Evolutionary conservation across 768 basidiomycete genomes (phyloP).

Genomic region (Collybia mongolica): DNA sequence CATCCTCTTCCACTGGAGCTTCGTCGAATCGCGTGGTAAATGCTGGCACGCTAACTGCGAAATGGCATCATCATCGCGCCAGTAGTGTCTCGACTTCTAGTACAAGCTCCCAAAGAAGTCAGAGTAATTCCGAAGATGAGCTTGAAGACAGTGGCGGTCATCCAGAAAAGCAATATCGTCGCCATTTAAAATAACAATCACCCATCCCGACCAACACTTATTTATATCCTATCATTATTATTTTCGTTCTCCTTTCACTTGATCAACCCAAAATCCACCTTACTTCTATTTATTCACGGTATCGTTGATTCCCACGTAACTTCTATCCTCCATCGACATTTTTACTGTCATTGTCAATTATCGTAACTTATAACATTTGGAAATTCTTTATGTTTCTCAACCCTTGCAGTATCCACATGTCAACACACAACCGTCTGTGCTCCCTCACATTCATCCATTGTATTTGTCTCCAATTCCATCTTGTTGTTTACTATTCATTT

Average conservation of each 20-base stretch:
- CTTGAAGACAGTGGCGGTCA: conserved; percentile 20
- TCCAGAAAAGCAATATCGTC: conserved; percentile 32
- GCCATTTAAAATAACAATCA: conserved; percentile 10
- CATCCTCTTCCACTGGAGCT: conserved; percentile 4
- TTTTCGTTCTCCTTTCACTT: conserved; percentile 12
- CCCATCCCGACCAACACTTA: background rate
- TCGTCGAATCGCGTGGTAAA: too few species aligned
- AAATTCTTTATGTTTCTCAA: too few species aligned
- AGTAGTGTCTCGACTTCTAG: conserved; percentile 41
- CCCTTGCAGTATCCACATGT: too few species aligned
- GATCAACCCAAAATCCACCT: too few species aligned
- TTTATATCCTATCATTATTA: conserved; percentile 8
- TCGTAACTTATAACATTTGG: too few species aligned
- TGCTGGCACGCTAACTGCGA: background rate
- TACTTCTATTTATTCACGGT: background rate
- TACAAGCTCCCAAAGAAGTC: conserved; percentile 37
- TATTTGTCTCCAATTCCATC: too few species aligned
- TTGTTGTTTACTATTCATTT: too few species aligned
- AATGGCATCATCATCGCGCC: conserved; percentile 30
- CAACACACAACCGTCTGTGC: too few species aligned
- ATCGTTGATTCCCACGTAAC: background rate
- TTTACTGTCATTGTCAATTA: too few species aligned
- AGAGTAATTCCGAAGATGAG: conserved; percentile 35
- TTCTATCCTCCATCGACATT: background rate
- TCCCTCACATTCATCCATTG: too few species aligned